These are phyloP conservation scores for Colletotrichum viniferum DNA, from an alignment of 2,329 filamentous ascomycete species.

Conservation along the genomic window DNA sequence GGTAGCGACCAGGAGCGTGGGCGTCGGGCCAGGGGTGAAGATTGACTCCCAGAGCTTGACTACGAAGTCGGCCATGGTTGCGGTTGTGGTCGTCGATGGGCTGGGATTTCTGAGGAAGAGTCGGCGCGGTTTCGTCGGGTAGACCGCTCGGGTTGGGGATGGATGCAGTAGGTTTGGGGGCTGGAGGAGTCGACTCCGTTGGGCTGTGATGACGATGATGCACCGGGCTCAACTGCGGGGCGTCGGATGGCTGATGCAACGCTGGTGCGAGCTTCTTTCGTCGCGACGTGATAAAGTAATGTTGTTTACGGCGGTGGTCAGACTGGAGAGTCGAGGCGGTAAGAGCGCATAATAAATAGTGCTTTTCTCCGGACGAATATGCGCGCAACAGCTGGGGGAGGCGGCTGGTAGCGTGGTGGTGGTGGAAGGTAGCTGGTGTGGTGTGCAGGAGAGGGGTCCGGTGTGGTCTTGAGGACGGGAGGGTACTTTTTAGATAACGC, in stretches of 20 bases:
- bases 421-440: not conserved
- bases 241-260: not conserved
- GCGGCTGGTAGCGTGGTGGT: not conserved
- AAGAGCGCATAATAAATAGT: conserved; percentile 18
- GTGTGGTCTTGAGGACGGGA: not conserved
- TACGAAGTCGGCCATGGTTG: conserved; percentile 64
- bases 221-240: not conserved
- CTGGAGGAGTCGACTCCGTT: not conserved
- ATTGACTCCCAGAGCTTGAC: conserved; percentile 87
- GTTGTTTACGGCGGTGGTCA: not conserved
- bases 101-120: not conserved
- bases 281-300: not conserved
- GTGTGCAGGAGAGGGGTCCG: conserved; percentile 17
- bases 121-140: not conserved
- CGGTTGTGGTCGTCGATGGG: not conserved
- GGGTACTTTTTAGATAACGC: not conserved
- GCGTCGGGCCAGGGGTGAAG: conserved; percentile 91
- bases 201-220: not conserved
- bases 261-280: not conserved
- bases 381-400: not conserved
- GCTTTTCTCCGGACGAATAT: not conserved
- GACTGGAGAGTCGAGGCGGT: conserved; percentile 4
- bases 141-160: not conserved
- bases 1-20: conserved; percentile 85
- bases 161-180: not conserved